These are phyloP conservation scores for Phyllosticta paracitricarpa DNA, from an alignment of 2,329 filamentous ascomycete species.

Conservation along the genomic window DNA sequence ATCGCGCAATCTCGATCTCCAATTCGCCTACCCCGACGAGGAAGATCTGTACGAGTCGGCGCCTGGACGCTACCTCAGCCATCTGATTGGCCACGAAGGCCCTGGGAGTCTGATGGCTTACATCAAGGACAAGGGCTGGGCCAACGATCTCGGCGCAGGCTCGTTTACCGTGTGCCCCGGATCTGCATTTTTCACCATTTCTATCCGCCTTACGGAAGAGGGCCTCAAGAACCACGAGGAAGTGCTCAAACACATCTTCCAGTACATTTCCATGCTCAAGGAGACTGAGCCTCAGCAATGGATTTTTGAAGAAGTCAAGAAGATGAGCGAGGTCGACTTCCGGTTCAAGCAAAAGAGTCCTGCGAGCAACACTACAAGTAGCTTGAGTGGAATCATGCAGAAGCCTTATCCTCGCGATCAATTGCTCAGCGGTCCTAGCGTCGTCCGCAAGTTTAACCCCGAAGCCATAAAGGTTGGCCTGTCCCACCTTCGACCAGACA, in stretches of 20 bases:
- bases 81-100: slow-evolving; percentile 85
- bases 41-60: slow-evolving; percentile 69
- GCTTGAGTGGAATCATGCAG: slow-evolving; percentile 80
- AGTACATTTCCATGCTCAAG: slow-evolving; percentile 80
- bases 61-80: slow-evolving; percentile 76
- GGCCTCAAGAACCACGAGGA: slow-evolving; percentile 74
- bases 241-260: slow-evolving; percentile 74
- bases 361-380: slow-evolving; percentile 80
- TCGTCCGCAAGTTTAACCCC: slow-evolving; percentile 71
- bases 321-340: slow-evolving; percentile 86
- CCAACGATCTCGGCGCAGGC: slow-evolving; percentile 71
- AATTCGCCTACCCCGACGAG: slow-evolving; percentile 79
- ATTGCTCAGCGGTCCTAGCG: slow-evolving; percentile 69
- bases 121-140: slow-evolving; percentile 84
- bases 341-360: slow-evolving; percentile 89
- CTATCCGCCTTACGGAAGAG: slow-evolving; percentile 73
- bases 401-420: slow-evolving; percentile 77
- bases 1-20: slow-evolving; percentile 65
- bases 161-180: slow-evolving; percentile 68
- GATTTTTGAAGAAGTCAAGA: slow-evolving; percentile 89
- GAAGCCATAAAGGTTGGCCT: slow-evolving; percentile 66
- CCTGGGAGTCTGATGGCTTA: slow-evolving; percentile 87
- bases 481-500: slow-evolving; percentile 69
- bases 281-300: slow-evolving; percentile 76
- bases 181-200: slow-evolving; percentile 68